Base-by-base conservation (phyloP, 768 basidiomycete genomes). In the Leucocoprinus sp. region DNA sequence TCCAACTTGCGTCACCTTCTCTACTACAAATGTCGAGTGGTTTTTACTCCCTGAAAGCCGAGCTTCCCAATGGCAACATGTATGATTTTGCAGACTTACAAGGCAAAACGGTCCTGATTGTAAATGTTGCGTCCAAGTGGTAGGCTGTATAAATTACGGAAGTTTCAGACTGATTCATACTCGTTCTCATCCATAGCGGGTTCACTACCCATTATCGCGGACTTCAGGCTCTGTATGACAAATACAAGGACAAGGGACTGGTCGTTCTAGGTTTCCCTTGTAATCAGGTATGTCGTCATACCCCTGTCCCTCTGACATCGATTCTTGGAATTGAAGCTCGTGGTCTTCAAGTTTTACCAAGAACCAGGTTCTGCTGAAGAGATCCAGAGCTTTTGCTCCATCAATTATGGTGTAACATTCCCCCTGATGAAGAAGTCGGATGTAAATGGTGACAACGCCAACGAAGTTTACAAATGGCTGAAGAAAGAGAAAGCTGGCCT, bases 401-500 rank as follows among this genome's bases (percentile, higher is more conserved):
- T 78, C 50, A 95, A 93, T 69, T 82, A 93, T 60, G 89, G 89
- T 14, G 92, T 97, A 21, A 78, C 77, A 5, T 95, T 95, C 71
- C 89, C 89, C 8, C 65, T 97, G 40, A 87, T 89, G 82, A 84
- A 80, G 68, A 97, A 95, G 67, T 84, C 84, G 15, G 88, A 96
- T 42, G 93, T 96, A 31, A 97, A 96, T 60, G 93, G 93, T 2
- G 79, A 84, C 54, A 67, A 73, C 52, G 79, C 86, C 48, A 92
- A 92, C 64, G 76, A 85, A 53, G 84, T 92, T 0, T 93, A 74
- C 71, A 75, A 84, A 48, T 93, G 80, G 77, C 72, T 95, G 52
- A 95, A 96, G 70, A 65, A 69, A 21, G 69, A 89, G 63, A 89
- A 90, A 60, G 54, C 84, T 3, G 86, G 85, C 2, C 52, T 90